These are phyloP conservation scores for Porodaedalea pini DNA, from an alignment of 1,284 basidiomycete species.

Conservation along the genomic window DNA sequence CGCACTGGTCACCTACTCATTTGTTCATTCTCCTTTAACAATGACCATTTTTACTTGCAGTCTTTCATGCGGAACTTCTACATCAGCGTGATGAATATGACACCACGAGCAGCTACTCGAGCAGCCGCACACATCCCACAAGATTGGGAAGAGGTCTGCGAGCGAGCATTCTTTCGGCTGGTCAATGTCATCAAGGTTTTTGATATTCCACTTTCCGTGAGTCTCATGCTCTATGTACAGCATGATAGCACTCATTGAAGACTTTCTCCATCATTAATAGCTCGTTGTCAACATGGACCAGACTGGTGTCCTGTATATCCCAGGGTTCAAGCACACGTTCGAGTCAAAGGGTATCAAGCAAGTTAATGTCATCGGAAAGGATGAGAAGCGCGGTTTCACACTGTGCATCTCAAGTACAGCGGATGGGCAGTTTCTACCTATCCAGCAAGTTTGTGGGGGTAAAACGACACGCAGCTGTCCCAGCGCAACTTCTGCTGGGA, in stretches of 20 bases:
- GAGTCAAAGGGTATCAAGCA: constrained; percentile 31
- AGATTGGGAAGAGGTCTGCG: neutral
- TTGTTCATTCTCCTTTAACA: neutral
- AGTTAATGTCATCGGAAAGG: no score
- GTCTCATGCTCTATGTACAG: constrained; percentile 24
- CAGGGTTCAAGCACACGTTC: constrained; percentile 30
- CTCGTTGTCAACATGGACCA: constrained; percentile 37
- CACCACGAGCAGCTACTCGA: neutral
- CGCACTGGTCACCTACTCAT: no score
- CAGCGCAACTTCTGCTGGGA: constrained; percentile 15
- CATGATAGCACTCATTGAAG: no score
- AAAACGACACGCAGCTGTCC: constrained; percentile 27
- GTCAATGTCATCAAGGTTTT: neutral
- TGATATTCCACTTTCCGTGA: neutral
- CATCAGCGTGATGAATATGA: neutral
- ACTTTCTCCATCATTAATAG: constrained; percentile 3
- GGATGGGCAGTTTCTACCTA: constrained; percentile 30
- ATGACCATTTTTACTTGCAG: neutral
- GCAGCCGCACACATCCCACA: neutral
- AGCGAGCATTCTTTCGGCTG: neutral
- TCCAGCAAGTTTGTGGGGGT: constrained; percentile 32
- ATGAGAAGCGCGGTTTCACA: no score
- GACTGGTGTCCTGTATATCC: constrained; percentile 31
- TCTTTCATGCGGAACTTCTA: neutral
- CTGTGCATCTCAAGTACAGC: no score